Percentiles rank a stretch among this genome's conserved stretches.
Conservation (phyloP, 345 rosid species). For the rapeseed (Brassica napus) region DNA sequence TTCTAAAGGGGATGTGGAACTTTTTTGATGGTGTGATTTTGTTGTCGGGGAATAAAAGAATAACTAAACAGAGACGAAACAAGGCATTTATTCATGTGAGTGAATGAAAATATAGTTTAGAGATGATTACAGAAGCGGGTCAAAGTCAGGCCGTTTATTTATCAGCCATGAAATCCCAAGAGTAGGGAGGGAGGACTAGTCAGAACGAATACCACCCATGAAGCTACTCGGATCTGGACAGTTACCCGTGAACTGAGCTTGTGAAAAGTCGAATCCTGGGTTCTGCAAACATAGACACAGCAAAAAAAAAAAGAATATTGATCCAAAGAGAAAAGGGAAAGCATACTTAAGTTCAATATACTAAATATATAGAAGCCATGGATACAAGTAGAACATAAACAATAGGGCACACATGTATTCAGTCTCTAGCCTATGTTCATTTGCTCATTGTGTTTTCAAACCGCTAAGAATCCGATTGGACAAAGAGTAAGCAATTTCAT, state of each 20-base stretch:
- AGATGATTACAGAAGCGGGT: slow-evolving; percentile 3
- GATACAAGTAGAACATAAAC: neutral
- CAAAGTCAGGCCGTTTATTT: neutral
- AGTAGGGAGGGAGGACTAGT: slow-evolving; percentile 24
- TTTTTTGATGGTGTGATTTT: neutral
- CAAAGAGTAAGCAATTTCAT: neutral
- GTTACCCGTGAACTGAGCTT: slow-evolving; percentile 80
- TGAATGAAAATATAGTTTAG: neutral
- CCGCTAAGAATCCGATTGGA: neutral
- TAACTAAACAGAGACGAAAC: neutral
- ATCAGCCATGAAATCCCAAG: slow-evolving; percentile 9
- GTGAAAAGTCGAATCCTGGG: slow-evolving; percentile 97
- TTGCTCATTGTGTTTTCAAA: neutral
- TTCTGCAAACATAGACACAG: slow-evolving; percentile 51
- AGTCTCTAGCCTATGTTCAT: neutral
- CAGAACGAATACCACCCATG: slow-evolving; percentile 83
- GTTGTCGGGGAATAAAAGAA: neutral
- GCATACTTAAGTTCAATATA: neutral
- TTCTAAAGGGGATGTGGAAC: neutral
- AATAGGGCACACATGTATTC: neutral
- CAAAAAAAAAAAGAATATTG: neutral
- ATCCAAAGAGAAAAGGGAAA: neutral
- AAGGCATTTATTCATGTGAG: neutral
- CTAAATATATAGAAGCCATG: neutral
- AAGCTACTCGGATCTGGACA: slow-evolving; percentile 94